These are phyloP conservation scores for Adansonia rubrostipa DNA, from an alignment of 441 rosid species.

Conservation along the genomic window DNA sequence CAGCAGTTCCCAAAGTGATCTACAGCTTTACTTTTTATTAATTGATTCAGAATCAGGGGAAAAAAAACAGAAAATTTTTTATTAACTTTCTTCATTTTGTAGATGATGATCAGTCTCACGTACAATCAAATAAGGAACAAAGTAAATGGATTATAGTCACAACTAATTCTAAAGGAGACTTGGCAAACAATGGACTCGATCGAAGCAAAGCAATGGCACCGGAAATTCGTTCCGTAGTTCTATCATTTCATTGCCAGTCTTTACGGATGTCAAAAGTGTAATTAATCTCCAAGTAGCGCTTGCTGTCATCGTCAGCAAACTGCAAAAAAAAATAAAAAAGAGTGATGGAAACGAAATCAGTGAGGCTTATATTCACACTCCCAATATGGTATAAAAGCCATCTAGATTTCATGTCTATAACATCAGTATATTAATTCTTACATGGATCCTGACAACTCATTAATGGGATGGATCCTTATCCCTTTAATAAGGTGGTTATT, in stretches of 20 bases:
- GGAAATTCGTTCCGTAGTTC: background rate
- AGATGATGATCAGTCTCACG: constrained; percentile 29
- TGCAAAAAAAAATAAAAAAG: constrained; percentile 35
- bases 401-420: background rate
- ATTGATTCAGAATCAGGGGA: background rate
- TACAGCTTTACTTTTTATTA: constrained; percentile 28
- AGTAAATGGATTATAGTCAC: constrained; percentile 34
- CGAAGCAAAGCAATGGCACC: background rate
- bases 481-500: constrained; percentile 9
- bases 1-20: background rate
- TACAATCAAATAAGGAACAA: constrained; percentile 29
- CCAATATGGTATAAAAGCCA: background rate
- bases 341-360: background rate
- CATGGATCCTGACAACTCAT: constrained; percentile 24
- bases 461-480: constrained; percentile 15
- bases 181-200: constrained; percentile 14
- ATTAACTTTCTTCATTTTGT: constrained; percentile 32
- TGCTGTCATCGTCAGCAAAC: constrained; percentile 87
- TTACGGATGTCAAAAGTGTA: constrained; percentile 86
- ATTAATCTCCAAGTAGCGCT: constrained; percentile 92
- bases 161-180: constrained; percentile 30
- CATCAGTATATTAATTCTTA: constrained; percentile 4
- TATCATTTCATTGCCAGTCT: constrained; percentile 54
- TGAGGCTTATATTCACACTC: background rate
- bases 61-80: background rate